Percentiles rank a stretch among this genome's conserved stretches.
Conservation (phyloP, 495 filamentous ascomycete genomes). For the Podospora fimiseda region DNA sequence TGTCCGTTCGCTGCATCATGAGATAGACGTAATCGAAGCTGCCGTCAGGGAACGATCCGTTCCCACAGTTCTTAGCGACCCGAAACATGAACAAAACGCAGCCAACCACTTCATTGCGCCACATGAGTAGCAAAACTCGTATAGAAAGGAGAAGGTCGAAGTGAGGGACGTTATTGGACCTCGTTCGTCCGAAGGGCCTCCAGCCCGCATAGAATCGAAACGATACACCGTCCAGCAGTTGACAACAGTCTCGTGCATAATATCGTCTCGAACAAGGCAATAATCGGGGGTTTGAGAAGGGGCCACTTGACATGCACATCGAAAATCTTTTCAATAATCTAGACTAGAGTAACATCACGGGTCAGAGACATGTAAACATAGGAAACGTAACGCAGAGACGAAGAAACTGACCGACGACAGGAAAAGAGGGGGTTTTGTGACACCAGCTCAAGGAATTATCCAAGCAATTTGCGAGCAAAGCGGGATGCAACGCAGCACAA, state of each 20-base stretch:
- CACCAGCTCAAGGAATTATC: neutral
- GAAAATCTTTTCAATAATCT: too few relatives aligned
- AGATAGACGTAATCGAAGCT: too few relatives aligned
- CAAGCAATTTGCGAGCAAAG: neutral
- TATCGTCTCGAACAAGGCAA: too few relatives aligned
- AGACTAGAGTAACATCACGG: neutral
- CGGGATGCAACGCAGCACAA: neutral
- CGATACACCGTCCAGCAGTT: neutral
- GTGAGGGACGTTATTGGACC: neutral
- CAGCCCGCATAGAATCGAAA: neutral
- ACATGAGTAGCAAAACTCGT: neutral
- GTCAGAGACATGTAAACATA: neutral
- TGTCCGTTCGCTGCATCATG: too few relatives aligned
- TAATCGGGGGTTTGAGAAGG: neutral
- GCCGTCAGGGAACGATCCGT: neutral
- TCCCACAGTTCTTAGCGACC: neutral
- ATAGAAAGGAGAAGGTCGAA: neutral
- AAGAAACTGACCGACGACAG: neutral
- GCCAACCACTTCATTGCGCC: neutral
- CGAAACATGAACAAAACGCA: neutral
- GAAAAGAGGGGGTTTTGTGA: neutral
- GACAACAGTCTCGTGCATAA: too few relatives aligned
- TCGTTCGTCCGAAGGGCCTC: neutral
- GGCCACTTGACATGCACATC: too few relatives aligned
- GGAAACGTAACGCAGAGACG: neutral